phyloP scores from a whole-genome alignment of 2,329 filamentous ascomycete genomes.

The Zasmidium citrigriseum region DNA sequence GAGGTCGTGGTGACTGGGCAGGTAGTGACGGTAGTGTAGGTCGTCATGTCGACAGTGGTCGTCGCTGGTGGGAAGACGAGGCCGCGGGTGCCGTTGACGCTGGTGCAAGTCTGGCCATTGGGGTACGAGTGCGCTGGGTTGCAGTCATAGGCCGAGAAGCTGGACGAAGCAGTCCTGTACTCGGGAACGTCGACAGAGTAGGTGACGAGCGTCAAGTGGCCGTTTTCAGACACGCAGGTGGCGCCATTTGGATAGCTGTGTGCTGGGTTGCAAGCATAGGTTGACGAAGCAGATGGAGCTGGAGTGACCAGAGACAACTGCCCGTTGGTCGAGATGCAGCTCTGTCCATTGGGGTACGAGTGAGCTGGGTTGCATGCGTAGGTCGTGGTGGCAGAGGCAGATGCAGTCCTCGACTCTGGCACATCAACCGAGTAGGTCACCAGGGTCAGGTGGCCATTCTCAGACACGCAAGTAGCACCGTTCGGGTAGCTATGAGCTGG shows the following conservation, averaged over 20 bases:
- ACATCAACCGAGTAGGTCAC: constrained; percentile 6
- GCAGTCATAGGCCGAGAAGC: constrained; percentile 18
- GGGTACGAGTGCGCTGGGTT: constrained; percentile 28
- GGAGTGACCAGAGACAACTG: constrained; percentile 18
- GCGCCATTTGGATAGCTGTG: constrained; percentile 23
- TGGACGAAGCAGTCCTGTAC: constrained; percentile 1
- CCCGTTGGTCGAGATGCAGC: constrained; percentile 20
- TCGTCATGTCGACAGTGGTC: background rate
- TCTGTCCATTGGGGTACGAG: constrained; percentile 17
- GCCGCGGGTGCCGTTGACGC: constrained; percentile 4
- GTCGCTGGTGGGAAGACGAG: background rate
- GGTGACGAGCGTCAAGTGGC: constrained; percentile 22
- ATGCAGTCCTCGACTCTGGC: background rate
- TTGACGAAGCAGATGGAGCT: background rate
- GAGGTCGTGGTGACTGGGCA: background rate
- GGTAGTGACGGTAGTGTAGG: background rate
- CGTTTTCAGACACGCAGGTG: constrained; percentile 18
- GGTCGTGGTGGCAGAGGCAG: background rate
- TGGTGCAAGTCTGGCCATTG: constrained; percentile 20
- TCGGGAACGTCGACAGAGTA: constrained; percentile 1
- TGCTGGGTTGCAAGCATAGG: constrained; percentile 26
- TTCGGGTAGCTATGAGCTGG: constrained; percentile 24
- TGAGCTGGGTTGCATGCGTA: constrained; percentile 27
- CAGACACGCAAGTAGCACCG: constrained; percentile 18
- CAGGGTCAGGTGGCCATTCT: constrained; percentile 20